Percentiles rank a stretch among this genome's conserved stretches.
Evolutionary conservation across 139 green algal species (phyloP).

Genomic region (Axilococcus clingmanii): DNA sequence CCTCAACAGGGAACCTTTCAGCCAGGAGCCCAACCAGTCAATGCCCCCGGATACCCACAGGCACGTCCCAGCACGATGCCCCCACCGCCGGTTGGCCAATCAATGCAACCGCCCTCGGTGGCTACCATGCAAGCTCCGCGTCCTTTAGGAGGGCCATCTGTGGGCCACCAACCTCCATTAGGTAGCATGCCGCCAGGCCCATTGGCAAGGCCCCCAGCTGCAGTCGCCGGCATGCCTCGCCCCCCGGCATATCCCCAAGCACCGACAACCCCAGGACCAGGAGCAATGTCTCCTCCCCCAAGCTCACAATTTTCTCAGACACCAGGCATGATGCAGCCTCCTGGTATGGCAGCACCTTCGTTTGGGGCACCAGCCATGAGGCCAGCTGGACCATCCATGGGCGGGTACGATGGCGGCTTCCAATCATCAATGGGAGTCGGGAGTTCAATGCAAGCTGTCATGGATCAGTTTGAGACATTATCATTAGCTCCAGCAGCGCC

Average conservation of each 20-base stretch:
- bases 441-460: conserved; percentile 14
- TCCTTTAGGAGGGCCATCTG: background rate
- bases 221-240: background rate
- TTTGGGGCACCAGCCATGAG: background rate
- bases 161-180: background rate
- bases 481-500: conserved; percentile 32
- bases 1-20: background rate
- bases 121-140: conserved; percentile 2
- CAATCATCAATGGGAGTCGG: conserved; percentile 11
- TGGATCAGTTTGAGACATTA: conserved; percentile 74
- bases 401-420: conserved; percentile 2
- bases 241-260: background rate
- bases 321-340: conserved; percentile 8
- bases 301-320: too few species aligned
- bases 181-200: background rate
- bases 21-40: background rate
- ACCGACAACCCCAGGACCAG: background rate
- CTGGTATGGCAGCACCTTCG: background rate
- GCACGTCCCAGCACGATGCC: background rate
- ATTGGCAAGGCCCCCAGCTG: background rate
- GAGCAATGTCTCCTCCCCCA: background rate
- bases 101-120: conserved; percentile 1
- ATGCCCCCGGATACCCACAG: background rate
- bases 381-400: background rate
- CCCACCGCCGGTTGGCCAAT: background rate